These are phyloP conservation scores for Debaryomyces coudertii DNA, from an alignment of 1,139 yeast species.

Conservation along the genomic window DNA sequence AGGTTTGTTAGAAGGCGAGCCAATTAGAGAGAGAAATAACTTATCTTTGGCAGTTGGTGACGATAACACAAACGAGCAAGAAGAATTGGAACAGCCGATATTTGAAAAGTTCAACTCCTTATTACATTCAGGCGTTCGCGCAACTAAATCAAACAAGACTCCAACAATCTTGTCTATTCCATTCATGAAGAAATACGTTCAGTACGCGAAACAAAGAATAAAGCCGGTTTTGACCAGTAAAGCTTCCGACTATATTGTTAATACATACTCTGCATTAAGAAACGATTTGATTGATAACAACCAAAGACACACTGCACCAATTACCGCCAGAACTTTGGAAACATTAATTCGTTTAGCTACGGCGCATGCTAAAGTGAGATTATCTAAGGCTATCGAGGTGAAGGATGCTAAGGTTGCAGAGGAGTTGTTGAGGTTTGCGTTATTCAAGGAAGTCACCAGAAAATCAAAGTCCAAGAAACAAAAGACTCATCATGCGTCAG, in stretches of 20 bases:
- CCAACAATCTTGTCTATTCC: slow-evolving; percentile 78
- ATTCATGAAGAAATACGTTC: slow-evolving; percentile 88
- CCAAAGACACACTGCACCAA: slow-evolving; percentile 87
- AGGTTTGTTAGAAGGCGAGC: slow-evolving; percentile 92
- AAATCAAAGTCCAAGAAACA: slow-evolving; percentile 39
- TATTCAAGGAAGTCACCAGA: slow-evolving; percentile 73
- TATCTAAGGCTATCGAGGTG: slow-evolving; percentile 72
- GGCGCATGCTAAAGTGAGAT: slow-evolving; percentile 94
- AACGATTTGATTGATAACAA: slow-evolving; percentile 74
- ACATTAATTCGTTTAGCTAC: slow-evolving; percentile 93
- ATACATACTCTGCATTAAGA: slow-evolving; percentile 78
- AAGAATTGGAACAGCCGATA: slow-evolving; percentile 58
- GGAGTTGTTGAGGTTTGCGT: slow-evolving; percentile 78
- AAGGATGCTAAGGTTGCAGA: slow-evolving; percentile 89
- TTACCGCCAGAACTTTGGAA: slow-evolving; percentile 97
- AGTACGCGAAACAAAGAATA: slow-evolving; percentile 89
- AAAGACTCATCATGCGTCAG: slow-evolving; percentile 23
- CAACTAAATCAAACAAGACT: slow-evolving; percentile 40
- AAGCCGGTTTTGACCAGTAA: slow-evolving; percentile 77
- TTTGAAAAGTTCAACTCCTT: slow-evolving; percentile 83
- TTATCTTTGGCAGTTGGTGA: slow-evolving; percentile 83
- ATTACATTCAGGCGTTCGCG: slow-evolving; percentile 77
- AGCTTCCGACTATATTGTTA: slow-evolving; percentile 83
- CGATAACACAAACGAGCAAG: slow-evolving; percentile 52
- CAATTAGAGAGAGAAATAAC: slow-evolving; percentile 75